A percentile compares a stretch with the other conserved stretches of the same genome.
Evolutionary conservation across 2,329 filamentous ascomycete genomes (phyloP).

Genomic region (Spiromastix sp.): DNA sequence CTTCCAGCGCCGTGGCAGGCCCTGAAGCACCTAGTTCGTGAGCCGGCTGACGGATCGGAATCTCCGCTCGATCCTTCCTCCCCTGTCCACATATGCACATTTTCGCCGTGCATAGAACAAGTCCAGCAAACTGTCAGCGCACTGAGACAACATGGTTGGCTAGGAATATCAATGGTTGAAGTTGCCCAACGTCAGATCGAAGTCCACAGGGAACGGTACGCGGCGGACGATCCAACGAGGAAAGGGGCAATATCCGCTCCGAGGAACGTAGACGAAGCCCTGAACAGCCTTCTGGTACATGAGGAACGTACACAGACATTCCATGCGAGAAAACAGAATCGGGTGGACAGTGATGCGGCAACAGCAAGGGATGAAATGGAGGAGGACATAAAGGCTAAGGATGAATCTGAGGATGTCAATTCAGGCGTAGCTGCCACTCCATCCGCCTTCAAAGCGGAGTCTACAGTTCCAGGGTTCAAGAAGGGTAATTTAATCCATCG

Average conservation of each 20-base stretch:
- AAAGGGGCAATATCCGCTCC: constrained; percentile 60
- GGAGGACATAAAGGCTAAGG: constrained; percentile 16
- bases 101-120: constrained; percentile 95
- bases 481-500: constrained; percentile 70
- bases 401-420: constrained; percentile 18
- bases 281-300: constrained; percentile 61
- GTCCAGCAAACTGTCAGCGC: constrained; percentile 75
- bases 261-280: constrained; percentile 63
- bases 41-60: constrained; percentile 20
- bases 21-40: constrained; percentile 36
- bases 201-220: constrained; percentile 69
- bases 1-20: constrained; percentile 42
- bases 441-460: constrained; percentile 3
- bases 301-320: constrained; percentile 59
- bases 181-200: constrained; percentile 70
- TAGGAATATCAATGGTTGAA: constrained; percentile 89
- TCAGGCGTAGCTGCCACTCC: constrained; percentile 1
- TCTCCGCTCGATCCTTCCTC: constrained; percentile 60
- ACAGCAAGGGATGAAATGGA: constrained; percentile 12
- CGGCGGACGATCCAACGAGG: constrained; percentile 57
- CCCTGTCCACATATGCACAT: constrained; percentile 76
- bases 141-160: constrained; percentile 74
- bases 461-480: constrained; percentile 48
- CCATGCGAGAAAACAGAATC: constrained; percentile 34
- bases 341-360: constrained; percentile 5